phyloP scores from a whole-genome alignment of 768 basidiomycete species.

The Phlebiopsis gigantea region DNA sequence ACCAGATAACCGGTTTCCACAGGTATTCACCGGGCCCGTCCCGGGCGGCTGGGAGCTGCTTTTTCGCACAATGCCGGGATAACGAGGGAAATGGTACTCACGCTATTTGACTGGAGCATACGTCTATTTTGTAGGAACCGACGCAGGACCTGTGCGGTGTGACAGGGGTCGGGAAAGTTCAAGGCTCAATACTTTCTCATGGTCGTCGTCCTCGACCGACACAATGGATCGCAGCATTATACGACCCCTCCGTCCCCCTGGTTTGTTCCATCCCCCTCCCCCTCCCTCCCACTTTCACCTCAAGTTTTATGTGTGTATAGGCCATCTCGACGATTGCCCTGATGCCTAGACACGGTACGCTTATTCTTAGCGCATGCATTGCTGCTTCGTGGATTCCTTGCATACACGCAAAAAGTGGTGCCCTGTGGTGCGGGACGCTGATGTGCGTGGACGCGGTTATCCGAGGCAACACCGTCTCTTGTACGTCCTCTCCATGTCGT shows the following conservation, averaged over 20 bases:
- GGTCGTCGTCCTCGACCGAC: not conserved
- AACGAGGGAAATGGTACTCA: not conserved
- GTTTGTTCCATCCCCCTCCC: not conserved
- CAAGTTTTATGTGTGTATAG: not conserved
- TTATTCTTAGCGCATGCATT: not conserved
- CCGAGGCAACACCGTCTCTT: slow-evolving; percentile 36
- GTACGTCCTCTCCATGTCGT: slow-evolving; percentile 28
- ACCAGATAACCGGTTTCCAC: not conserved
- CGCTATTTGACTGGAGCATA: not conserved
- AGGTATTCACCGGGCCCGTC: not conserved
- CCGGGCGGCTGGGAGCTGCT: not conserved
- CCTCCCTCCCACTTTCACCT: not conserved
- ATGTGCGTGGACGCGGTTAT: slow-evolving; percentile 47
- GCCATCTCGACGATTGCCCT: not conserved
- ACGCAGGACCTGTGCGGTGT: not conserved
- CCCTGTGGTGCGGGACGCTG: slow-evolving; percentile 36
- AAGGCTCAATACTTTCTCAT: not conserved
- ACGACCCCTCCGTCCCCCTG: not conserved
- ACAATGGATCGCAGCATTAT: not conserved
- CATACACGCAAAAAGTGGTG: slow-evolving; percentile 33
- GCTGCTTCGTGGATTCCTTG: not conserved
- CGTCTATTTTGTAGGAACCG: slow-evolving; percentile 2
- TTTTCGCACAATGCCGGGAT: not conserved
- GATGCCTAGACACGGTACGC: not conserved
- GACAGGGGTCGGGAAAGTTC: not conserved